These are phyloP conservation scores for Didymellaceae sp. DNA, from an alignment of 2,329 filamentous ascomycete species.

Conservation along the genomic window DNA sequence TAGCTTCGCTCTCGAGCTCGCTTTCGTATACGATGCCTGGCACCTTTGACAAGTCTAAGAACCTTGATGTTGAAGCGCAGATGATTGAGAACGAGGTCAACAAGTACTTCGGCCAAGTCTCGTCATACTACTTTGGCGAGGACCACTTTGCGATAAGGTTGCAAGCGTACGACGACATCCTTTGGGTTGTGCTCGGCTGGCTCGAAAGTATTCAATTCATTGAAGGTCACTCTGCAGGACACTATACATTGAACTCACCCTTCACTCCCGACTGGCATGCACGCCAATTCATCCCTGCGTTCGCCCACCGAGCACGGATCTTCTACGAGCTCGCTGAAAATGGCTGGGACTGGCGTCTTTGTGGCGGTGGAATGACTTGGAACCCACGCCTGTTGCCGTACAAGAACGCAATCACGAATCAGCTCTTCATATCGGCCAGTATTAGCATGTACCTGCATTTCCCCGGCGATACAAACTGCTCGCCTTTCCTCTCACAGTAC, in stretches of 20 bases:
- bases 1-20: conserved; percentile 72
- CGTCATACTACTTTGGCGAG: conserved; percentile 86
- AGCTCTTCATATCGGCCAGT: conserved; percentile 85
- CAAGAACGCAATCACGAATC: conserved; percentile 96
- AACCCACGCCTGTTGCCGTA: conserved; percentile 77
- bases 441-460: conserved; percentile 90
- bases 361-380: conserved; percentile 90
- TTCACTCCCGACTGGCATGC: conserved; percentile 70
- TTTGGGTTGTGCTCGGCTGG: conserved; percentile 95
- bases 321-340: conserved; percentile 82
- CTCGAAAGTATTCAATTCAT: conserved; percentile 82
- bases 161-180: conserved; percentile 89
- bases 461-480: conserved; percentile 76
- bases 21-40: conserved; percentile 54
- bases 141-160: conserved; percentile 75
- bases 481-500: conserved; percentile 64
- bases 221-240: conserved; percentile 68
- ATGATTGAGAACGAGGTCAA: conserved; percentile 80
- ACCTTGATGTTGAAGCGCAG: conserved; percentile 49
- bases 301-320: conserved; percentile 80
- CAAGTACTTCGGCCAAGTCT: conserved; percentile 77
- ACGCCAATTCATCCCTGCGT: conserved; percentile 73
- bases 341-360: conserved; percentile 84
- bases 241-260: conserved; percentile 57
- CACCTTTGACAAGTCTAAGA: conserved; percentile 35